These are phyloP conservation scores for Citrullus mucosospermus DNA, from an alignment of 306 rosid species.

Conservation along the genomic window DNA sequence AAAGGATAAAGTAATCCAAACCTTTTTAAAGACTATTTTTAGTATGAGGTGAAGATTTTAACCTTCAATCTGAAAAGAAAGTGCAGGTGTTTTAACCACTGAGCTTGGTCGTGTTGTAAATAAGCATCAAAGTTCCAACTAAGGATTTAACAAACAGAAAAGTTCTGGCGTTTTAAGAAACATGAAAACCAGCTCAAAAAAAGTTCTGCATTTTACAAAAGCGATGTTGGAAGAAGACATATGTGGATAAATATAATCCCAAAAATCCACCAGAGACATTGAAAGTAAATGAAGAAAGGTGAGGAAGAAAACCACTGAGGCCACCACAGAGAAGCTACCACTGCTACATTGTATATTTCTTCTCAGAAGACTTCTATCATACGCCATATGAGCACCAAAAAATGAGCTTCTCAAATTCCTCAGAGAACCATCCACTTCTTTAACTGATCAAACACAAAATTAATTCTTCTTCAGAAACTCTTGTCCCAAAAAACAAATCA, in stretches of 20 bases:
- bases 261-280: neutral
- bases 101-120: neutral
- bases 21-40: neutral
- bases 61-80: too few relatives aligned
- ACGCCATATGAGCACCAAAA: constrained; percentile 40
- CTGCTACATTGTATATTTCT: constrained; percentile 18
- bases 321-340: constrained; percentile 41
- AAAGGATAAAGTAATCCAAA: neutral
- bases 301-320: constrained; percentile 49
- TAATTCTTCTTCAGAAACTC: neutral
- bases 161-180: neutral
- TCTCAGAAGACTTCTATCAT: constrained; percentile 17
- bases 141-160: neutral
- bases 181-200: neutral
- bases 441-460: constrained; percentile 36
- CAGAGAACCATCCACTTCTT: constrained; percentile 22
- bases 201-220: neutral
- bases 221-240: neutral
- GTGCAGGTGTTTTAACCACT: too few relatives aligned
- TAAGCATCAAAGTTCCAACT: neutral
- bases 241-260: neutral
- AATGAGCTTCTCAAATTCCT: constrained; percentile 40
- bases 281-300: constrained; percentile 16
- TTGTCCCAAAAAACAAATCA: neutral
- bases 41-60: too few relatives aligned